Evolutionary conservation across 169 alveolate species (phyloP).

Genomic region (Plasmodium adleri): DNA sequence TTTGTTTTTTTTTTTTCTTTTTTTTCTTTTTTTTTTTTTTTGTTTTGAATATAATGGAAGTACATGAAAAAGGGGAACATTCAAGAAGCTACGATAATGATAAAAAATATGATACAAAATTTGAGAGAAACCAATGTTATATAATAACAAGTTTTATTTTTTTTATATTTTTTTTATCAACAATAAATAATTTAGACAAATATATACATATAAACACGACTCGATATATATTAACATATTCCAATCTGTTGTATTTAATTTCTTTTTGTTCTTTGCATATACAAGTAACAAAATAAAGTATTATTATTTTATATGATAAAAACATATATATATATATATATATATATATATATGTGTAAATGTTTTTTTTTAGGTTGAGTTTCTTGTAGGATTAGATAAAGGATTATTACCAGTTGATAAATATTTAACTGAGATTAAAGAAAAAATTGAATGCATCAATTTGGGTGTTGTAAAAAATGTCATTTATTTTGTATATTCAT

Average conservation of each 20-base stretch:
- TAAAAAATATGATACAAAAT: constrained; percentile 11
- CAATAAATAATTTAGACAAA: constrained; percentile 43
- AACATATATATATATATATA: background rate
- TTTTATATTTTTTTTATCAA: constrained; percentile 58
- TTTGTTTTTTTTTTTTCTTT: too few species aligned
- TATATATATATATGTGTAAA: background rate
- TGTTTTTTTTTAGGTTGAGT: constrained; percentile 40
- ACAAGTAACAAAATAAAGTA: constrained; percentile 12
- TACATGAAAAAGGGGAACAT: too few species aligned
- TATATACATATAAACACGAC: constrained; percentile 58
- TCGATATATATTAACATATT: constrained; percentile 34
- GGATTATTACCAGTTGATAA: constrained; percentile 63
- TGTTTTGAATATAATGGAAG: constrained; percentile 35
- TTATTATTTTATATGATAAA: background rate
- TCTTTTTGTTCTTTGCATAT: constrained; percentile 29
- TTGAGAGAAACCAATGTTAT: constrained; percentile 24
- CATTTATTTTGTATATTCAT: constrained; percentile 33
- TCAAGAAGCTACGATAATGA: background rate
- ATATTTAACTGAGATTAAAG: constrained; percentile 24
- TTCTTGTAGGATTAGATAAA: constrained; percentile 29
- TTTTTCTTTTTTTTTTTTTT: too few species aligned
- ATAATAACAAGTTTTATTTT: constrained; percentile 51
- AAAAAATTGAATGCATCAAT: constrained; percentile 28
- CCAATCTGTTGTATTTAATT: constrained; percentile 48
- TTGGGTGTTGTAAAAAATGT: constrained; percentile 31